These are phyloP conservation scores for Emmonsia crescens DNA, from an alignment of 2,329 filamentous ascomycete genomes.

Conservation along the genomic window DNA sequence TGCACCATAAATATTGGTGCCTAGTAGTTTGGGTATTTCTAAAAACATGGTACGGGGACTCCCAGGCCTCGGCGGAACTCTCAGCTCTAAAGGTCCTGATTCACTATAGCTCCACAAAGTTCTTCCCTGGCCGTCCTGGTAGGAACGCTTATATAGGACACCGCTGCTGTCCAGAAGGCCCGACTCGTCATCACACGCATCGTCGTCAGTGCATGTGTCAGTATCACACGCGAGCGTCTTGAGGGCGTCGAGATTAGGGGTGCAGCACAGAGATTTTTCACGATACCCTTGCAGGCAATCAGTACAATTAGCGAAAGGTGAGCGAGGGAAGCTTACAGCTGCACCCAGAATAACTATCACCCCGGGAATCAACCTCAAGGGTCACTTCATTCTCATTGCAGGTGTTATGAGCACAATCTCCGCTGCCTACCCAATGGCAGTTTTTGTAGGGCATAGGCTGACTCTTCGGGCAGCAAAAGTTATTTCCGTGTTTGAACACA, in stretches of 20 bases:
- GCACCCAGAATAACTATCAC: background rate
- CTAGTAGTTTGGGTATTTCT: background rate
- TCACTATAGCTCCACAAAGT: too few species aligned
- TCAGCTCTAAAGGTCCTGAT: background rate
- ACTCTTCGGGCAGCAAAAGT: background rate
- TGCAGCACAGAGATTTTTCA: background rate
- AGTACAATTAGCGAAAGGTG: background rate
- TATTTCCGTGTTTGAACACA: background rate
- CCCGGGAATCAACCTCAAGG: background rate
- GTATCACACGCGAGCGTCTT: background rate
- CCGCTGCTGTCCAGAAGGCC: background rate
- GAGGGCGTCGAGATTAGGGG: background rate
- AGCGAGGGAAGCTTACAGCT: background rate
- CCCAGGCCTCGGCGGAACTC: background rate
- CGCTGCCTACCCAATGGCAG: background rate
- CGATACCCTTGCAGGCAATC: background rate
- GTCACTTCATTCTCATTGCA: background rate
- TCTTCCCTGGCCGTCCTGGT: too few species aligned
- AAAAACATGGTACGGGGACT: background rate
- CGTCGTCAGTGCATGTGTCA: background rate
- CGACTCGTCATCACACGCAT: background rate
- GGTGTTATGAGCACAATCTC: conserved; percentile 1
- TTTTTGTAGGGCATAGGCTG: background rate
- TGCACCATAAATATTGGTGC: background rate
- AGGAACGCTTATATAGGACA: background rate